A percentile compares a stretch with the other conserved stretches of the same genome.
Conservation (phyloP, 1,139 yeast species). For the Cylindricascospora bacillispora region DNA sequence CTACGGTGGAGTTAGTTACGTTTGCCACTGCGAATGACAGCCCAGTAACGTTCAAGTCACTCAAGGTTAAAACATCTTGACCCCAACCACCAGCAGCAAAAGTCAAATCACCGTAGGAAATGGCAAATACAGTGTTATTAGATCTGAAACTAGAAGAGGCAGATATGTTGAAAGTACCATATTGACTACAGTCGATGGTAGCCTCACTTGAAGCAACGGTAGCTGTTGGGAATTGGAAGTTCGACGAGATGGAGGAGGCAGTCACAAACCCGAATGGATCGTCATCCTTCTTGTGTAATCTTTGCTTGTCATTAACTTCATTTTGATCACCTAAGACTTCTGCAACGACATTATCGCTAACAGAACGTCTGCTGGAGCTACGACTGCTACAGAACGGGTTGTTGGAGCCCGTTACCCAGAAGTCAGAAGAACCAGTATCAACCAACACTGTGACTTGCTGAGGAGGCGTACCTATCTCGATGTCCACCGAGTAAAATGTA, state of each 20-base stretch:
- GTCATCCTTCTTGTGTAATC: neutral
- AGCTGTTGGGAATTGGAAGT: conserved; percentile 2
- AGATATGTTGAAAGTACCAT: conserved; percentile 34
- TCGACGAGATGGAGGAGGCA: conserved; percentile 3
- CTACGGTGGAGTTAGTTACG: conserved; percentile 38
- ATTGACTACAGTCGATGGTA: conserved; percentile 25
- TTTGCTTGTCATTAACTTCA: neutral
- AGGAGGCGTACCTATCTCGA: conserved; percentile 39
- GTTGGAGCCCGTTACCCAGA: conserved; percentile 40
- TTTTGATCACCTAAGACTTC: neutral
- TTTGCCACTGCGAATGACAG: conserved; percentile 49
- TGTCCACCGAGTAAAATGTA: conserved; percentile 19
- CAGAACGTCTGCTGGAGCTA: neutral
- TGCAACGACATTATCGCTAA: neutral
- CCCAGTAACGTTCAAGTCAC: conserved; percentile 30
- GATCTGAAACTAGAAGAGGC: conserved; percentile 34
- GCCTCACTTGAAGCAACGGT: conserved; percentile 5
- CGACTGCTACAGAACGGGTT: conserved; percentile 14
- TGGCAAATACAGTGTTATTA: conserved; percentile 35
- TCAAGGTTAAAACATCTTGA: conserved; percentile 33
- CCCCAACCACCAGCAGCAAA: conserved; percentile 52
- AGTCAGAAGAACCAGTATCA: conserved; percentile 64
- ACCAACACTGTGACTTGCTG: conserved; percentile 42
- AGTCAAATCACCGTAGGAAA: conserved; percentile 48
- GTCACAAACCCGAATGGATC: conserved; percentile 4